Evolutionary conservation across 805 yeast genomes (phyloP).

Genomic region (Kuraishia piskuri): DNA sequence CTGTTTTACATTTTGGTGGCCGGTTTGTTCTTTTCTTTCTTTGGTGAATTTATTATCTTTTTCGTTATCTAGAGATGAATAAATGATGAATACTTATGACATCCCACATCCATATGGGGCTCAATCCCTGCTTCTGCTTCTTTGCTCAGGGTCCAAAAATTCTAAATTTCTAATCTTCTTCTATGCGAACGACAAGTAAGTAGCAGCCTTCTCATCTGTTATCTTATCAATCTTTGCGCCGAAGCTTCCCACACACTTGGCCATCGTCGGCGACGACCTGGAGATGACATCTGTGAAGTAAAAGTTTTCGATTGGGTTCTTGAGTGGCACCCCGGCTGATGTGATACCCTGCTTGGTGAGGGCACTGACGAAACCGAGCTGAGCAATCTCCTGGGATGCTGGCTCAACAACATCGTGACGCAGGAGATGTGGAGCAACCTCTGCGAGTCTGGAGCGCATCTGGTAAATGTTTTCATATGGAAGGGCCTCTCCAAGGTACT

Average conservation of each 20-base stretch:
- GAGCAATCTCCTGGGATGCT: slow-evolving; percentile 45
- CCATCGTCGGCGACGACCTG: slow-evolving; percentile 86
- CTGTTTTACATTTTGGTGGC: too few species aligned
- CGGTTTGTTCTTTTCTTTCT: too few species aligned
- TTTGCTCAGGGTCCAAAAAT: neutral
- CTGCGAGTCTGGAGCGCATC: slow-evolving; percentile 60
- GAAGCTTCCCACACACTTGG: slow-evolving; percentile 68
- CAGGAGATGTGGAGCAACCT: slow-evolving; percentile 74
- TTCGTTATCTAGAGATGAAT: neutral
- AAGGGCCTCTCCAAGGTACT: slow-evolving; percentile 59
- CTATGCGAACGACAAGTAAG: slow-evolving; percentile 1
- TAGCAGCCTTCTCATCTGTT: slow-evolving; percentile 32
- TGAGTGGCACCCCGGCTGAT: slow-evolving; percentile 36
- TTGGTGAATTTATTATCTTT: too few species aligned
- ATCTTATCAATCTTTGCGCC: slow-evolving; percentile 59
- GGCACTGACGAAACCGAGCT: slow-evolving; percentile 43
- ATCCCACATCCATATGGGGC: neutral
- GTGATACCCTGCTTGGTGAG: slow-evolving; percentile 23
- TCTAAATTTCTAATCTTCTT: neutral
- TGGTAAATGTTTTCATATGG: slow-evolving; percentile 71
- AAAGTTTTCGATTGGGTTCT: slow-evolving; percentile 72
- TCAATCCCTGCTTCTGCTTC: neutral
- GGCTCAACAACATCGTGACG: slow-evolving; percentile 72
- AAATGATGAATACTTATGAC: neutral
- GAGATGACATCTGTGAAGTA: slow-evolving; percentile 86